A percentile compares a stretch with the other conserved stretches of the same genome.
phyloP scores from a whole-genome alignment of 495 filamentous ascomycete species.

The Hypomontagnella submonticulosa region DNA sequence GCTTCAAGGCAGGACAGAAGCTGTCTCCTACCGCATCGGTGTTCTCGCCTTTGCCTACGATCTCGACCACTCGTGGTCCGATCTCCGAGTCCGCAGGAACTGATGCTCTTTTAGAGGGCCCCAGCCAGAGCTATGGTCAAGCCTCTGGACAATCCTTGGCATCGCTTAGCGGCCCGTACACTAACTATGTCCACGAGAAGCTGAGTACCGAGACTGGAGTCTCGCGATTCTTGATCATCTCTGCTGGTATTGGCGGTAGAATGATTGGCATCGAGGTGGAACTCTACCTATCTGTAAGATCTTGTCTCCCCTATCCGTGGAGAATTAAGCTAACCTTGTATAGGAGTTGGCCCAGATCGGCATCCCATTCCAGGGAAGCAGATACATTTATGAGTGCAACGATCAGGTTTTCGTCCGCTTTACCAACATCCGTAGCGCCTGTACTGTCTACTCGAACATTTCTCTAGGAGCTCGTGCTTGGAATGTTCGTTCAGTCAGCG shows the following conservation, averaged over 20 bases:
- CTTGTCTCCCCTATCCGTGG: neutral
- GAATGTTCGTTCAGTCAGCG: conserved; percentile 60
- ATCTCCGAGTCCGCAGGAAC: conserved; percentile 32
- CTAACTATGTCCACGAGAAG: conserved; percentile 28
- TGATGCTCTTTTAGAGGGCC: conserved; percentile 23
- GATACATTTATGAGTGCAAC: conserved; percentile 40
- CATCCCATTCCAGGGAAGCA: conserved; percentile 44
- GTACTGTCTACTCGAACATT: conserved; percentile 58
- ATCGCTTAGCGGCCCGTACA: neutral
- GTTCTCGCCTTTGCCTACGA: conserved; percentile 54
- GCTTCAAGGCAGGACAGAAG: conserved; percentile 52
- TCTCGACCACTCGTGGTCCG: conserved; percentile 47
- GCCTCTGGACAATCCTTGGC: conserved; percentile 15
- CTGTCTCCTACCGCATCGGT: conserved; percentile 62
- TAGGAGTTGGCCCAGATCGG: conserved; percentile 52
- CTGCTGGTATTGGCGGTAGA: conserved; percentile 32
- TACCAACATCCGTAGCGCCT: conserved; percentile 67
- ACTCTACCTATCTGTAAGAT: conserved; percentile 52
- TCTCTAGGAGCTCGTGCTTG: conserved; percentile 59
- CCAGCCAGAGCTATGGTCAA: conserved; percentile 15
- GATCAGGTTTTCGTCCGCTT: conserved; percentile 65
- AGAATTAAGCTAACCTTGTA: conserved; percentile 1
- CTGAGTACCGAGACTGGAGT: conserved; percentile 54
- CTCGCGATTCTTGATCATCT: conserved; percentile 54
- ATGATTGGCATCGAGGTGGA: conserved; percentile 49